Evolutionary conservation across 257 asterid species (phyloP).

Genomic region (Avicennia marina): DNA sequence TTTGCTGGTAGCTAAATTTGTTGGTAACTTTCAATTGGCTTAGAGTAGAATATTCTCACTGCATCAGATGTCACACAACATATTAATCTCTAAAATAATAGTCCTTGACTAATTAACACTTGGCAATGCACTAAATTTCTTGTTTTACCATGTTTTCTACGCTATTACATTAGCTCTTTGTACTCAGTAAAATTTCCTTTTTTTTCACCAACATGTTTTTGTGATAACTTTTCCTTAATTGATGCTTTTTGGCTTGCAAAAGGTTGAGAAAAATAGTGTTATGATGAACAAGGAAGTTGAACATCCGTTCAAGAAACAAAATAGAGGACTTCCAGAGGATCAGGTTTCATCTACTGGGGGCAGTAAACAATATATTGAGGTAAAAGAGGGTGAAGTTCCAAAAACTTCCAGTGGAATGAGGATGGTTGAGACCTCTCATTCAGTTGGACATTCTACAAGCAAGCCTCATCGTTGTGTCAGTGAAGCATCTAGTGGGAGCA

Average conservation of each 20-base stretch:
- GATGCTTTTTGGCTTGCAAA: conserved; percentile 12
- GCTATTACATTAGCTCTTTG: neutral
- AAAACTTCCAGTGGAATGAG: conserved; percentile 2
- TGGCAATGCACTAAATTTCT: neutral
- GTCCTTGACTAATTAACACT: neutral
- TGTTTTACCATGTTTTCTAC: neutral
- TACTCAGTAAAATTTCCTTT: neutral
- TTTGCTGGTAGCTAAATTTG: neutral
- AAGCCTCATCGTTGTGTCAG: conserved; percentile 7
- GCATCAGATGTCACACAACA: neutral
- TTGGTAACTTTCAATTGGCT: neutral
- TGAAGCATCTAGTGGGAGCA: conserved; percentile 12
- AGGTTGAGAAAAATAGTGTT: conserved; percentile 14
- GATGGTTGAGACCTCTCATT: conserved; percentile 15
- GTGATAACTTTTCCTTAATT: conserved; percentile 2
- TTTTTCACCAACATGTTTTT: neutral
- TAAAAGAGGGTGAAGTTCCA: conserved; percentile 18
- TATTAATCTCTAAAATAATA: too few relatives aligned
- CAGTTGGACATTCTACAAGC: conserved; percentile 12
- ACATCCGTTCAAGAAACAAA: conserved; percentile 33
- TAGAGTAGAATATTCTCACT: neutral
- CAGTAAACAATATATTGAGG: neutral
- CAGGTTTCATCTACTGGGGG: conserved; percentile 23
- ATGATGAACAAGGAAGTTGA: conserved; percentile 7
- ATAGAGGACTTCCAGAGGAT: conserved; percentile 21